These are phyloP conservation scores for Cenococcum geophilum DNA, from an alignment of 495 filamentous ascomycete genomes.

Conservation along the genomic window DNA sequence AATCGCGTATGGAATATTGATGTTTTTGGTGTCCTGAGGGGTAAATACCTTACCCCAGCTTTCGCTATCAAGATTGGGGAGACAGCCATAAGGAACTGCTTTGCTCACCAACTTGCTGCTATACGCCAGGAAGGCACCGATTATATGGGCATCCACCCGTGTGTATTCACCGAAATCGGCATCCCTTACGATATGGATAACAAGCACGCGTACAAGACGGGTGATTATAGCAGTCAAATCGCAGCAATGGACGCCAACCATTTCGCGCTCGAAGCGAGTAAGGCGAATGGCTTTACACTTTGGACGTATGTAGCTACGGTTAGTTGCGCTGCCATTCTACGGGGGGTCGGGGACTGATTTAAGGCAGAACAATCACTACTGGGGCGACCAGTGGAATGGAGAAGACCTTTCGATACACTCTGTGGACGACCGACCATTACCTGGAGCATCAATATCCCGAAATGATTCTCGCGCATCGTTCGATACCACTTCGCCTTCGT, in stretches of 20 bases:
- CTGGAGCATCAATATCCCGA: slow-evolving; percentile 40
- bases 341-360: slow-evolving; percentile 13
- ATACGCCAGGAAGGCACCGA: slow-evolving; percentile 84
- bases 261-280: slow-evolving; percentile 78
- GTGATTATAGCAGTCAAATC: slow-evolving; percentile 88
- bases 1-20: slow-evolving; percentile 96
- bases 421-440: slow-evolving; percentile 67
- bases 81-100: slow-evolving; percentile 89
- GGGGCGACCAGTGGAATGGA: slow-evolving; percentile 95
- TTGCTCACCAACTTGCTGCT: slow-evolving; percentile 82
- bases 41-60: slow-evolving; percentile 76
- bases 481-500: slow-evolving; percentile 52
- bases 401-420: slow-evolving; percentile 93
- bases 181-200: slow-evolving; percentile 99
- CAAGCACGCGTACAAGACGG: slow-evolving; percentile 90
- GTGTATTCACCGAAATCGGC: slow-evolving; percentile 90
- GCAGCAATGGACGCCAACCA: slow-evolving; percentile 96
- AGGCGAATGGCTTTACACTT: slow-evolving; percentile 74
- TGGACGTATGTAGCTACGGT: slow-evolving; percentile 81
- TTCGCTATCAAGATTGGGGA: slow-evolving; percentile 92
- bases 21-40: slow-evolving; percentile 84
- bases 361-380: slow-evolving; percentile 70
- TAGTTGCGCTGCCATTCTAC: slow-evolving; percentile 29
- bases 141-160: slow-evolving; percentile 83
- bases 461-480: slow-evolving; percentile 38